phyloP scores from a whole-genome alignment of 345 rosid species.

The Dipteronia dyeriana region DNA sequence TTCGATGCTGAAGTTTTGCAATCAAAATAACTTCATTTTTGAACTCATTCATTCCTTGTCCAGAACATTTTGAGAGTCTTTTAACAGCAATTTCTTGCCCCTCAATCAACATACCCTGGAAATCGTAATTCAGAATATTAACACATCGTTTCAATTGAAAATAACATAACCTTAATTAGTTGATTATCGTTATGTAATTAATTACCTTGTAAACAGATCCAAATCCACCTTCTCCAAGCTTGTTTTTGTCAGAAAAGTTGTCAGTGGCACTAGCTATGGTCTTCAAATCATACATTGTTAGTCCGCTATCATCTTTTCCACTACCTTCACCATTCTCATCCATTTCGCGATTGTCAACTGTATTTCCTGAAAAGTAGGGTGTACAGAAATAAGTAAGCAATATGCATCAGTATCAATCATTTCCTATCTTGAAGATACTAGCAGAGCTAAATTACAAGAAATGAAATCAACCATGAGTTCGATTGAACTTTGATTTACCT shows the following conservation, averaged over 20 bases:
- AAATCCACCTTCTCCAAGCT: conserved; percentile 25
- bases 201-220: conserved; percentile 8
- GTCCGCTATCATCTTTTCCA: conserved; percentile 11
- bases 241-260: conserved; percentile 3
- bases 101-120: conserved; percentile 34
- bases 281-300: neutral
- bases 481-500: conserved; percentile 3
- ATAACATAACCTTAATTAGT: neutral
- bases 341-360: no score
- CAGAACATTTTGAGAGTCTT: conserved; percentile 38
- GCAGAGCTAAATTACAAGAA: neutral
- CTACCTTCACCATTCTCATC: neutral
- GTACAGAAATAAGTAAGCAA: no score
- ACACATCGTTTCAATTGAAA: neutral
- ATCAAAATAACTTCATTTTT: conserved; percentile 39
- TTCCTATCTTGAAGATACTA: neutral
- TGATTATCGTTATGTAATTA: neutral
- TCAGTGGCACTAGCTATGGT: neutral
- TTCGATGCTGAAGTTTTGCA: conserved; percentile 44
- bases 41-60: conserved; percentile 44
- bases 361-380: neutral
- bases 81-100: conserved; percentile 44
- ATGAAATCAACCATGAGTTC: neutral
- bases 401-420: neutral
- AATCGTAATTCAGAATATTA: neutral